Percentiles rank a stretch among this genome's conserved stretches.
Conservation (phyloP, 805 yeast species). For the Naumovozyma dairenensis region DNA sequence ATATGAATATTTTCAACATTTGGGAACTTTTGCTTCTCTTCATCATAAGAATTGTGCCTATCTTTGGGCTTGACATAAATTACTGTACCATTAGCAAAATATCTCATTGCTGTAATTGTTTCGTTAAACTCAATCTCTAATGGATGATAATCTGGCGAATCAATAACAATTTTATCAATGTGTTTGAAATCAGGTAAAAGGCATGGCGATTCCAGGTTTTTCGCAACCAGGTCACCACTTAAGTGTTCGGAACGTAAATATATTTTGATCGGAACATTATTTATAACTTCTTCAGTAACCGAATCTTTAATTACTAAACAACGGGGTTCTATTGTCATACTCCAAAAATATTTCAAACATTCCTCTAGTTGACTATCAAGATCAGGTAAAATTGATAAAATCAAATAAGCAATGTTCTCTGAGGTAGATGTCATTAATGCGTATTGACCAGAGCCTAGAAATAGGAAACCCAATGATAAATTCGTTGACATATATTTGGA, state of each 20-base stretch:
- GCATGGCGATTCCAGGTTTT: slow-evolving; percentile 46
- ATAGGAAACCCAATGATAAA: slow-evolving; percentile 77
- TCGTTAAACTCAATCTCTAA: slow-evolving; percentile 33
- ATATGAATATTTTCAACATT: slow-evolving; percentile 8
- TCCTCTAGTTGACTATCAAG: slow-evolving; percentile 61
- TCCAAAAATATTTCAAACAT: slow-evolving; percentile 75
- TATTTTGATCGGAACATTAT: slow-evolving; percentile 34
- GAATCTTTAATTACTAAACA: slow-evolving; percentile 74
- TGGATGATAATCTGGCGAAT: slow-evolving; percentile 43
- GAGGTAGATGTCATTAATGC: slow-evolving; percentile 57
- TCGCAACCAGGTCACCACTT: slow-evolving; percentile 35
- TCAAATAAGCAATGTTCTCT: slow-evolving; percentile 32
- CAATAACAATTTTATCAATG: slow-evolving; percentile 40
- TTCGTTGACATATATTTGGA: slow-evolving; percentile 72
- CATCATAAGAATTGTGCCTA: background rate
- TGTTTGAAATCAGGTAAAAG: slow-evolving; percentile 50
- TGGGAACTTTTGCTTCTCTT: slow-evolving; percentile 1
- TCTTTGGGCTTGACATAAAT: slow-evolving; percentile 18
- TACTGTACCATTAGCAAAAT: slow-evolving; percentile 23
- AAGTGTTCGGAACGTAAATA: slow-evolving; percentile 22
- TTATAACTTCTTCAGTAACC: slow-evolving; percentile 45
- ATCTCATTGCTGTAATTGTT: slow-evolving; percentile 16
- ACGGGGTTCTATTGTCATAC: slow-evolving; percentile 67
- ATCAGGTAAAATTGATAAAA: slow-evolving; percentile 66
- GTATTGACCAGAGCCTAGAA: slow-evolving; percentile 87